phyloP scores from a whole-genome alignment of 495 filamentous ascomycete genomes.

The Aspergillus biplanus region DNA sequence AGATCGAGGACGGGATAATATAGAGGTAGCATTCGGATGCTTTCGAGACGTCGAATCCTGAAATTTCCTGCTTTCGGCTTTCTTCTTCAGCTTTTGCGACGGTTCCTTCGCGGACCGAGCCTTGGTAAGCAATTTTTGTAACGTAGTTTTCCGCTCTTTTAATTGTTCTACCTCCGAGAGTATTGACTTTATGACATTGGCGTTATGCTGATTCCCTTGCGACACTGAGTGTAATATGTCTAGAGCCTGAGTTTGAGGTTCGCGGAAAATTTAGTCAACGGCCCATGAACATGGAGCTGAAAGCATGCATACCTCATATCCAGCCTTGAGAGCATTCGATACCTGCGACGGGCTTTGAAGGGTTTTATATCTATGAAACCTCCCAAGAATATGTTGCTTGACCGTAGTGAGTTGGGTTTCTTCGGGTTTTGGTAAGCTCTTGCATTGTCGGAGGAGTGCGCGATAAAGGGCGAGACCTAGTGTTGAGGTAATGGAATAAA shows the following conservation, averaged over 20 bases:
- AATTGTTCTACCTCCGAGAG: constrained; percentile 26
- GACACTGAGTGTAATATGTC: constrained; percentile 46
- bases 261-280: constrained; percentile 24
- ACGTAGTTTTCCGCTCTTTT: constrained; percentile 25
- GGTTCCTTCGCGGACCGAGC: constrained; percentile 22
- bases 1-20: constrained; percentile 49
- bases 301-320: constrained; percentile 60
- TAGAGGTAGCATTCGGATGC: constrained; percentile 45
- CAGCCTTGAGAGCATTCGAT: constrained; percentile 59
- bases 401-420: constrained; percentile 41
- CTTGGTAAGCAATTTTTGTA: constrained; percentile 26
- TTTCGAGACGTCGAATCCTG: constrained; percentile 35
- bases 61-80: constrained; percentile 30
- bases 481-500: constrained; percentile 12
- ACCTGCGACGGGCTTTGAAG: constrained; percentile 59
- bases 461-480: constrained; percentile 74
- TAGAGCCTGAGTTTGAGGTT: constrained; percentile 32
- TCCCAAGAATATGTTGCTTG: constrained; percentile 51
- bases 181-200: constrained; percentile 29
- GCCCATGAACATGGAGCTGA: constrained; percentile 1
- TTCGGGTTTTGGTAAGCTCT: constrained; percentile 46
- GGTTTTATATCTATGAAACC: constrained; percentile 60
- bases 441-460: constrained; percentile 66
- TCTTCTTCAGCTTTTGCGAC: constrained; percentile 30
- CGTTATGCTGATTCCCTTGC: constrained; percentile 32